Base-by-base conservation (phyloP, 305 asterid genomes). In the Fraxinus sp. region DNA sequence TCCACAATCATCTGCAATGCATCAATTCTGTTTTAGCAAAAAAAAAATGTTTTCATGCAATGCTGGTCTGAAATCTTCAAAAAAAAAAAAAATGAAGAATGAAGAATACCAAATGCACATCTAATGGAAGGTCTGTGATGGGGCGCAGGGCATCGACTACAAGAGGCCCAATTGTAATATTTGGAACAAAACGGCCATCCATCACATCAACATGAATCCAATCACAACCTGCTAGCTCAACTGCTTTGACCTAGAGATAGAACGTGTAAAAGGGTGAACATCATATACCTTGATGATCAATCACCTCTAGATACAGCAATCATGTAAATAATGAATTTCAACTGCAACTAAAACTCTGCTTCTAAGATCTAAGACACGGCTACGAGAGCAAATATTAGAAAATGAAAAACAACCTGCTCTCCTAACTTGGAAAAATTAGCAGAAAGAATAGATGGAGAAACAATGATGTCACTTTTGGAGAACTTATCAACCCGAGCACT, bases 181-280 rank as follows among this genome's bases (percentile, higher is more conserved):
- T 97, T 75, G 99, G 99, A 80, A 95, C 99, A 86, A 97, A 97
- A 20, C 94, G 96, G 64, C 98, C 98, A 39, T 97, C 99, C 99
- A 97, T 97, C 86, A 97, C 99, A 89, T 97, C 99, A 82, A 97
- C 98, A 85, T 97, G 99, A 89, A 97, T 97, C 99, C 99, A 97
- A 83, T 97, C 99, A 52, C 99, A 97, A 79, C 99, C 98, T 10
- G 99, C 99, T 90, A 88, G 75, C 91, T 97, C 99, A 16, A 97
- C 93, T 64, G 99, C 99, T 92, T 97, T 95, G 66, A 97, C 95
- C 99, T 97, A 86, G 74, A 89, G 62, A 81, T 70, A 80, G 74
- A 83, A 32, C 72, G 82, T 22, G 78, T 66, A 76, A 46, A 36
- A 66, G 79, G 79, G 57, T 22, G 36, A 80, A 79, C 52, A 1